Percentiles rank a stretch among this genome's conserved stretches.
These are phyloP conservation scores for Umbelopsis sp. DNA, from an alignment of 371 early-diverging fungal species.

Conservation along the genomic window DNA sequence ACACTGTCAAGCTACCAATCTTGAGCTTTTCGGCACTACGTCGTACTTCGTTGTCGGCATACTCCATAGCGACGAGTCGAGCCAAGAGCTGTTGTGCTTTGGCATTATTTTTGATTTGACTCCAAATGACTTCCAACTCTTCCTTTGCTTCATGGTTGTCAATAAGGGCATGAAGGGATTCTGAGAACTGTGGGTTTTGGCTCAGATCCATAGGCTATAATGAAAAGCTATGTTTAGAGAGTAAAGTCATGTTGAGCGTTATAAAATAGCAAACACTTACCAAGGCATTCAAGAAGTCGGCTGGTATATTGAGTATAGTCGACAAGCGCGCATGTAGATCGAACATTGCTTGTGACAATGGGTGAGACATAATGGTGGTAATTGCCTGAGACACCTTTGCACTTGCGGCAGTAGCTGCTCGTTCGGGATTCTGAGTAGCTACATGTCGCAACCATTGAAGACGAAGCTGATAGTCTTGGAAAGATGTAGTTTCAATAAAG, in stretches of 20 bases:
- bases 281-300: not conserved
- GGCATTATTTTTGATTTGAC: not conserved
- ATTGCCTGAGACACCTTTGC: conserved; percentile 9
- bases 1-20: conserved; percentile 44
- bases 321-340: not conserved
- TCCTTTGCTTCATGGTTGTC: not conserved
- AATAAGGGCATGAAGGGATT: not conserved
- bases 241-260: not conserved
- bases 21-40: conserved; percentile 41
- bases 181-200: conserved; percentile 4
- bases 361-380: not conserved
- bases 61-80: conserved; percentile 41
- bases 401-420: conserved; percentile 25
- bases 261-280: not conserved
- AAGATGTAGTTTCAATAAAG: conserved; percentile 56
- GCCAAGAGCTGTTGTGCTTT: conserved; percentile 39
- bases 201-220: conserved; percentile 2
- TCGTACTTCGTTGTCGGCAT: conserved; percentile 33
- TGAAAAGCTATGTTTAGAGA: not conserved
- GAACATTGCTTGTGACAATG: conserved; percentile 4
- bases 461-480: conserved; percentile 49
- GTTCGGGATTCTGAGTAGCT: conserved; percentile 22
- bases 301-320: not conserved
- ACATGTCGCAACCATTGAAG: conserved; percentile 59
- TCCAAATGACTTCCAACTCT: not conserved